These are phyloP conservation scores for Grosmannia serpens DNA, from an alignment of 2,329 filamentous ascomycete species.

Conservation along the genomic window DNA sequence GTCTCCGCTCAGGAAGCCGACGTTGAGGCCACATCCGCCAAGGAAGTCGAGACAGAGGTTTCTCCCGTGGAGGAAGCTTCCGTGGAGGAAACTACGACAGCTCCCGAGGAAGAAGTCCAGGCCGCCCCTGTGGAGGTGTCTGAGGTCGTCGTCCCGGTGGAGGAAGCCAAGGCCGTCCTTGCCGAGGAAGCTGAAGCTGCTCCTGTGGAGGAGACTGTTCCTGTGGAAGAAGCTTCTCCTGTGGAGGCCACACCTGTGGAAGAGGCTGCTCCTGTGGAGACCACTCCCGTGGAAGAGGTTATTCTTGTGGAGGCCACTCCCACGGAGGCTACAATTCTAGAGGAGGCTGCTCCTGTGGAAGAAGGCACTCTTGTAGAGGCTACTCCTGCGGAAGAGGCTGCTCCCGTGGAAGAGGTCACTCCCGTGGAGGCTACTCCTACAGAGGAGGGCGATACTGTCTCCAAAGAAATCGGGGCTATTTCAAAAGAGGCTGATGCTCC, in stretches of 20 bases:
- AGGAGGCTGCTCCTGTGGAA: too few species aligned
- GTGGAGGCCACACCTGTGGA: neutral
- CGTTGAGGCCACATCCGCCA: too few species aligned
- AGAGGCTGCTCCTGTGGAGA: neutral
- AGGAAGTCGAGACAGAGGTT: neutral
- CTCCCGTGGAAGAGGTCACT: neutral
- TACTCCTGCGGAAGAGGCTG: too few species aligned
- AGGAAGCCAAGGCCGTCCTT: neutral
- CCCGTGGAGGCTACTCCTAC: neutral
- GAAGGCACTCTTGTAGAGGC: too few species aligned
- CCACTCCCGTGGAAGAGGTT: too few species aligned
- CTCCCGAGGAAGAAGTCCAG: neutral
- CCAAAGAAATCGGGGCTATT: neutral
- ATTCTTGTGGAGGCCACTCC: too few species aligned
- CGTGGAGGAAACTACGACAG: neutral
- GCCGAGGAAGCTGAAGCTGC: neutral
- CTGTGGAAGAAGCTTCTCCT: neutral
- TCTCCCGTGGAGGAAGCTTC: neutral
- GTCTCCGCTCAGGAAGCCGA: neutral
- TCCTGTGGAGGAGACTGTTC: neutral
- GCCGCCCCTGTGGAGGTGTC: neutral
- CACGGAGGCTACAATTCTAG: too few species aligned
- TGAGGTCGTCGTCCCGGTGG: neutral
- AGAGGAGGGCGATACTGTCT: neutral
- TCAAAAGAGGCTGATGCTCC: neutral